phyloP scores from a whole-genome alignment of 345 rosid genomes.

The Dipteronia sinensis region DNA sequence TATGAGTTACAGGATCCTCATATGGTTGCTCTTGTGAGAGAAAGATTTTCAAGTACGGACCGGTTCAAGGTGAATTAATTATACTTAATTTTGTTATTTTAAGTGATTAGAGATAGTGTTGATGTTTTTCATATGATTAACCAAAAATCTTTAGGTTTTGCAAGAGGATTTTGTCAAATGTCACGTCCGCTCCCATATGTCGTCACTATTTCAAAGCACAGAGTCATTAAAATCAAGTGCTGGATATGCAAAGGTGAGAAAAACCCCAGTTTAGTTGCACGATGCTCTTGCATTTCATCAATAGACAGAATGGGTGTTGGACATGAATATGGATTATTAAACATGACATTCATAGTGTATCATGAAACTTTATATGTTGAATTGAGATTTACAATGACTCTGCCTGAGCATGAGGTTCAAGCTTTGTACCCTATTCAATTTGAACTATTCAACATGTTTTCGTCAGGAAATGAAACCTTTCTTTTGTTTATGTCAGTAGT shows the following conservation, averaged over 20 bases:
- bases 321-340: background rate
- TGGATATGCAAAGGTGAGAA: conserved; percentile 63
- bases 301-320: too few relatives aligned
- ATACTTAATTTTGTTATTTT: background rate
- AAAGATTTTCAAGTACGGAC: conserved; percentile 59
- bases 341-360: background rate
- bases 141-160: conserved; percentile 53
- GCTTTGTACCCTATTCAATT: background rate
- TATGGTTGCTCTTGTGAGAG: conserved; percentile 72
- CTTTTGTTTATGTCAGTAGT: background rate
- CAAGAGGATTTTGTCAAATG: conserved; percentile 83
- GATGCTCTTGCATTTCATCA: background rate
- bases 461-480: background rate
- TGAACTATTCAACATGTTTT: background rate
- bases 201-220: conserved; percentile 44
- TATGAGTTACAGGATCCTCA: conserved; percentile 65
- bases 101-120: background rate
- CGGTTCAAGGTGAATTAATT: conserved; percentile 54
- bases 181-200: conserved; percentile 68
- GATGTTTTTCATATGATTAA: background rate
- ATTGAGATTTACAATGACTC: background rate
- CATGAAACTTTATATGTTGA: background rate
- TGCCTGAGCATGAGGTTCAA: background rate
- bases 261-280: background rate
- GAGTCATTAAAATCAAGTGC: conserved; percentile 25